Conservation (phyloP, 2,329 filamentous ascomycete genomes). For the Aspergillus aculeatus region DNA sequence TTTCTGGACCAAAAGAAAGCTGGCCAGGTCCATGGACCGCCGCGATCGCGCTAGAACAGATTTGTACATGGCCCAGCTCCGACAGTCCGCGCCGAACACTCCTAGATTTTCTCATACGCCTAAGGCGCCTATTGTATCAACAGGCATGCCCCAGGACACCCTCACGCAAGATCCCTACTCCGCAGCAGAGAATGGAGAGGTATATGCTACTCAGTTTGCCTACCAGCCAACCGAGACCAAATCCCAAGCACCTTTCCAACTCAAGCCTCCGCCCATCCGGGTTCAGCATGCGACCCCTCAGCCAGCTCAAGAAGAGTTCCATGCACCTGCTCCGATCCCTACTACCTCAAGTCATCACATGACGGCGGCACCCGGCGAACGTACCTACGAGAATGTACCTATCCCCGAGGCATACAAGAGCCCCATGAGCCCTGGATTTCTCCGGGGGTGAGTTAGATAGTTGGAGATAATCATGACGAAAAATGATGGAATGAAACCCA, state of each 20-base stretch:
- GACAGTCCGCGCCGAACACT: constrained; percentile 91
- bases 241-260: constrained; percentile 67
- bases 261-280: constrained; percentile 80
- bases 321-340: constrained; percentile 44
- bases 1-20: constrained; percentile 92
- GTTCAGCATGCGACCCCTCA: constrained; percentile 76
- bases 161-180: constrained; percentile 45
- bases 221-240: constrained; percentile 64
- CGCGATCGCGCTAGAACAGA: constrained; percentile 93
- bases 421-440: constrained; percentile 46
- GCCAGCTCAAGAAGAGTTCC: constrained; percentile 62
- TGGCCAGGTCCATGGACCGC: constrained; percentile 94
- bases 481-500: not conserved
- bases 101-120: constrained; percentile 77
- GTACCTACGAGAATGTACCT: constrained; percentile 79
- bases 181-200: constrained; percentile 55
- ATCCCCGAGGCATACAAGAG: constrained; percentile 80
- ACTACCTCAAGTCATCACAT: constrained; percentile 59
- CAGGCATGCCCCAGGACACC: constrained; percentile 41
- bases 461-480: constrained; percentile 15
- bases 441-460: constrained; percentile 17
- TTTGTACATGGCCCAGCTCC: constrained; percentile 85
- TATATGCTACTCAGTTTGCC: constrained; percentile 50
- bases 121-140: constrained; percentile 47
- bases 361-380: constrained; percentile 72